A percentile compares a stretch with the other conserved stretches of the same genome.
phyloP scores from a whole-genome alignment of 2,329 filamentous ascomycete genomes.

The Aquanectria penicillioides region DNA sequence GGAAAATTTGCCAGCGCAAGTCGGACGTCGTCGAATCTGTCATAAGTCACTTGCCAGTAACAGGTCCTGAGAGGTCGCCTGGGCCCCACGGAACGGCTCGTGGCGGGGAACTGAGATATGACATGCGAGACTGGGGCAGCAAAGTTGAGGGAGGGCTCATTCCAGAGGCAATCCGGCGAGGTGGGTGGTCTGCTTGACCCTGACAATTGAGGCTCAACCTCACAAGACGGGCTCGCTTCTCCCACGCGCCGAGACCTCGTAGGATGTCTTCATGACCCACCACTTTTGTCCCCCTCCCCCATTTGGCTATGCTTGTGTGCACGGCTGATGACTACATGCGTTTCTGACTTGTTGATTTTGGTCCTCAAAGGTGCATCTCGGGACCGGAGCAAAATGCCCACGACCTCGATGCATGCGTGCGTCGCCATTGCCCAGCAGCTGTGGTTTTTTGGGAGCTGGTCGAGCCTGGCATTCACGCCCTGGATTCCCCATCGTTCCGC shows the following conservation, averaged over 20 bases:
- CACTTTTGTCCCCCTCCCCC: slow-evolving; percentile 1
- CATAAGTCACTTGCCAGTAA: not conserved
- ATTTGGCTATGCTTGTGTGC: not conserved
- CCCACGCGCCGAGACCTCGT: not conserved
- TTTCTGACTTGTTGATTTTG: slow-evolving; percentile 11
- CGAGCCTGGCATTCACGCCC: slow-evolving; percentile 6
- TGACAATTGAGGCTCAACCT: slow-evolving; percentile 1
- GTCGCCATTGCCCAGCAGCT: not conserved
- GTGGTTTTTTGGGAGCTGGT: not conserved
- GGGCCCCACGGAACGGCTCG: not conserved
- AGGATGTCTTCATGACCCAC: not conserved
- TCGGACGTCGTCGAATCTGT: not conserved
- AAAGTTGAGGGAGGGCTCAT: too few species aligned
- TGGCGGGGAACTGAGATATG: slow-evolving; percentile 1
- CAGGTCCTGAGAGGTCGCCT: not conserved
- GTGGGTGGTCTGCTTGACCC: not conserved
- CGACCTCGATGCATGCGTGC: slow-evolving; percentile 12
- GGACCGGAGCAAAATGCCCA: not conserved
- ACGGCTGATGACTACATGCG: not conserved
- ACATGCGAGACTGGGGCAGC: too few species aligned
- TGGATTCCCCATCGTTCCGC: slow-evolving; percentile 10
- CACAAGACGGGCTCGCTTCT: too few species aligned
- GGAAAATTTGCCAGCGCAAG: too few species aligned
- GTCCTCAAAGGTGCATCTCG: not conserved
- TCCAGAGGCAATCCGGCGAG: not conserved